A percentile compares a stretch with the other conserved stretches of the same genome.
phyloP scores from a whole-genome alignment of 495 filamentous ascomycete species.

The Aspergillus diversus region DNA sequence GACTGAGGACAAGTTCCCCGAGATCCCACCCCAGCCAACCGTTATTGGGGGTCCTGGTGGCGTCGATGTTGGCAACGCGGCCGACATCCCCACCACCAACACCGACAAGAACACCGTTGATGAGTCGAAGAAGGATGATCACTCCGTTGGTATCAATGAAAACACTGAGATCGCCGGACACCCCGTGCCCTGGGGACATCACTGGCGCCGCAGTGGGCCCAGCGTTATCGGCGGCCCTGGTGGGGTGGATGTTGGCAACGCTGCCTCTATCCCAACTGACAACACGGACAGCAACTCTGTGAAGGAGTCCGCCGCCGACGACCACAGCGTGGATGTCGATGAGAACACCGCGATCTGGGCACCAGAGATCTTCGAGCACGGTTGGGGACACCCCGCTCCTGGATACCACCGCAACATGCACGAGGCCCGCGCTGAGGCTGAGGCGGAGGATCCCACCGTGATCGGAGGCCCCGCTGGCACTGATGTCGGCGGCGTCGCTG shows the following conservation, averaged over 20 bases:
- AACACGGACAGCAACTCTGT: background rate
- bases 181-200: background rate
- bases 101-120: background rate
- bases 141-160: slow-evolving; percentile 13
- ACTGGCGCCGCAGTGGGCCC: background rate
- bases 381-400: too few relatives aligned
- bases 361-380: background rate
- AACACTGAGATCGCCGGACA: background rate
- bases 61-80: slow-evolving; percentile 14
- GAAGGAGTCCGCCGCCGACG: background rate
- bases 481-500: slow-evolving; percentile 16
- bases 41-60: slow-evolving; percentile 5
- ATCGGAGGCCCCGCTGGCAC: slow-evolving; percentile 18
- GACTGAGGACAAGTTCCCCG: background rate
- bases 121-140: slow-evolving; percentile 10
- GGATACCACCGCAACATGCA: background rate
- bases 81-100: slow-evolving; percentile 6
- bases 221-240: slow-evolving; percentile 9
- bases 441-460: background rate
- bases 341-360: background rate
- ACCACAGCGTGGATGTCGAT: slow-evolving; percentile 17
- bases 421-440: background rate
- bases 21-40: background rate
- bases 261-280: background rate
- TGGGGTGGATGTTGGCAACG: slow-evolving; percentile 14